Evolutionary conservation across 1,284 basidiomycete genomes (phyloP), one percentile per base, ranked within the genome.

Genomic region (Porodaedalea pini): DNA sequence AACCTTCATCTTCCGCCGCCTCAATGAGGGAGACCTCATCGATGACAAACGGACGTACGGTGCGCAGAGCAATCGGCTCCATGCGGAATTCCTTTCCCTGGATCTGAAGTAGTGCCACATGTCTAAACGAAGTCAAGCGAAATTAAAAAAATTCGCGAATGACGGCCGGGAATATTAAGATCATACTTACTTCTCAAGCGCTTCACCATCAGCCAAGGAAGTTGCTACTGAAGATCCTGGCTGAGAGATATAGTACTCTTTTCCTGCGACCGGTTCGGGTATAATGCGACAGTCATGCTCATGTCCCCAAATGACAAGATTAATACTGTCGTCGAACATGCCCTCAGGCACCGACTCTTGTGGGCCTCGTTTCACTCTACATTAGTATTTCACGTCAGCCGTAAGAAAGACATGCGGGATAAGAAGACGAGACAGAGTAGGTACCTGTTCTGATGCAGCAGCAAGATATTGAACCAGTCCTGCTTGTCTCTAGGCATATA

Each of bases 291-390:
- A 98, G 70, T 99, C 96, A 69, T 99, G 97, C 70, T 99, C 97
- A 69, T 99, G 97, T 1, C 97, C 96, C 96, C 96, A 99, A 0
- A 99, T 79, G 6, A 99, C 92, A 3, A 99, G 79, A 67, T 97
- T 86, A 57, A 98, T 81, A 64, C 88, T 92, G 68, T 99, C 93
- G 68, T 98, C 96, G 66, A 99, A 99, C 83, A 97, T 92, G 59
- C 90, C 90, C 68, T 99, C 97, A 2, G 95, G 94, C 0, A 98
- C 94, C 23, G 81, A 91, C 64, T 94, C 89, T 68, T 97, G 92
- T 2, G 92, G 92, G 0, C 93, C 93, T 69, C 95, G 95, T 60
- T 92, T 89, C 2, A 97, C 95, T 17, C 94, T 97, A 62, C 2
- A 32, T 25, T n/a, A 27, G 36, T n/a, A n/a, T n/a, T n/a, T n/a